These are phyloP conservation scores for Rhizoclosmatium globosum DNA, from an alignment of 192 early-diverging fungal genomes.

Conservation along the genomic window DNA sequence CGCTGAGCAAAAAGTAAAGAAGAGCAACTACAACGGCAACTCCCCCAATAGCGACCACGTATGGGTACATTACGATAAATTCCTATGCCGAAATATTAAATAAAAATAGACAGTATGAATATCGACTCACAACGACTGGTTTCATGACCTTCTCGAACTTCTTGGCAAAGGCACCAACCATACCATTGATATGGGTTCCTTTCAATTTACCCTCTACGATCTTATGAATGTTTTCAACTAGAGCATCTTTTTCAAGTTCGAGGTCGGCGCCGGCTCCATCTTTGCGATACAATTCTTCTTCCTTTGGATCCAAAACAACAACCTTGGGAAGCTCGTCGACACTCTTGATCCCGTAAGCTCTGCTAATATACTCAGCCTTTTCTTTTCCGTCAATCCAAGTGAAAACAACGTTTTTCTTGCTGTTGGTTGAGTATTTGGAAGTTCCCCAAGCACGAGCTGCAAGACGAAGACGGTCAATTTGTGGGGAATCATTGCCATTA, in stretches of 20 bases:
- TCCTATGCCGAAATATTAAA: neutral
- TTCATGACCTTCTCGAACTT: conserved; percentile 8
- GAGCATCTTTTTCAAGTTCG: neutral
- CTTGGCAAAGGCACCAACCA: conserved; percentile 17
- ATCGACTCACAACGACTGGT: conserved; percentile 14
- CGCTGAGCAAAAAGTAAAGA: neutral
- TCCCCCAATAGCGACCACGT: neutral
- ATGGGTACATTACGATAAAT: conserved; percentile 7
- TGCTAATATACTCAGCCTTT: conserved; percentile 24
- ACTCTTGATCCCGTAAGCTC: conserved; percentile 33
- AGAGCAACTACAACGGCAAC: neutral
- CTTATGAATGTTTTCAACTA: conserved; percentile 12
- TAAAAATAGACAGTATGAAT: no score
- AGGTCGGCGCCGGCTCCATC: conserved; percentile 15
- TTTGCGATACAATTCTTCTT: conserved; percentile 18
- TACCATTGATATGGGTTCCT: conserved; percentile 30
- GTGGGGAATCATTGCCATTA: conserved; percentile 35
- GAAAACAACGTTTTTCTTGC: conserved; percentile 17
- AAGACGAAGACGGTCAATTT: conserved; percentile 3
- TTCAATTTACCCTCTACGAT: conserved; percentile 25
- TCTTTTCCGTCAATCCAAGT: conserved; percentile 27
- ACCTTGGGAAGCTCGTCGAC: conserved; percentile 21
- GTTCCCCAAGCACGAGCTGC: conserved; percentile 16
- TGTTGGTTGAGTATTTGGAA: neutral
- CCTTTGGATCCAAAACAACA: conserved; percentile 31